Base-by-base conservation (phyloP, 306 rosid species). In the Rosa chinensis region DNA sequence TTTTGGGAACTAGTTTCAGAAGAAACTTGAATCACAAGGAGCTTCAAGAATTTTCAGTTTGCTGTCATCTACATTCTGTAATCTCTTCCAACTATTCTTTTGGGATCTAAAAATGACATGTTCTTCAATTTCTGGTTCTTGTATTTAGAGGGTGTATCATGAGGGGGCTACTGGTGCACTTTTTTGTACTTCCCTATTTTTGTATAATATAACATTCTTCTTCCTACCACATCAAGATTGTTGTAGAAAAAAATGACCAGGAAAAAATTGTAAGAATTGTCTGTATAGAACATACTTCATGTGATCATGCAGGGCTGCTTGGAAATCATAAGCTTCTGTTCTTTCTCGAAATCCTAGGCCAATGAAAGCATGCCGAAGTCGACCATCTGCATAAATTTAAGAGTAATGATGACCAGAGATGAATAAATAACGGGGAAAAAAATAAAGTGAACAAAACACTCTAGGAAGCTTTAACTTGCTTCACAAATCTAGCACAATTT, bases 301-400 rank as follows among this genome's bases (percentile, higher is more conserved):
- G 25, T 25, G 25, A 25, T 25, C 25, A 25, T 25, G 25, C 25
- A 25, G 25, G 25, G 25, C 0, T 25, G 25, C 25, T 25, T 25
- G 25, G 0, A 25, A 25, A 25, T 25, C 98, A 88, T 95, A 95
- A 56, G 99, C 99, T 85, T 93, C 97, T 48, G 97, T 90, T 84
- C 99, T 89, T 87, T 92, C 99, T 76, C 98, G 90, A 84, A 95
- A 95, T 76, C 99, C 99, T 66, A 93, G 3, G 76, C 99, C 99
- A 83, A 95, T 91, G 82, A 95, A 95, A 79, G 99, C 99, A 85
- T 95, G 97, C 45, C 99, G 89, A 81, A 85, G 94, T 62, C 93
- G 96, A 72, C 99, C 99, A 81, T 62, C 99, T 95, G 87, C 85
- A 72, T 40, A 39, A 67, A 74, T 84, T 66, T 77, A 68, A 77